Evolutionary conservation across 2,329 filamentous ascomycete genomes (phyloP), one percentile per base, ranked within the genome.

Genomic region (Exophiala calicioides): DNA sequence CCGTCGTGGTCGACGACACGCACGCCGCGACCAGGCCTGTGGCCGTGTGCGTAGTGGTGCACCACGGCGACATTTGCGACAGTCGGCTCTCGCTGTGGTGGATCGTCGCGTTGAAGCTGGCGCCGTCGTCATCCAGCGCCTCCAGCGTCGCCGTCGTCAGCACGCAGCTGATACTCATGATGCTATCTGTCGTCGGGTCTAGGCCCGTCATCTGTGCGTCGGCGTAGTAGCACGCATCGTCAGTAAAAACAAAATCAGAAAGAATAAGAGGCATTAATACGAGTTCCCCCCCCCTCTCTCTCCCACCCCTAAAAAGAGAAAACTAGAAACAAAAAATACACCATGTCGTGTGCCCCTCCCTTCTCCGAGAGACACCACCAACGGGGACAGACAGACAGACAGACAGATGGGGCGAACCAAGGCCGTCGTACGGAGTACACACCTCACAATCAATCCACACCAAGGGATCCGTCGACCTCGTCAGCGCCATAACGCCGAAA

Each of bases 151-250:
- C 79, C 58, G 90, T 86, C 5, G 93, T 98, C 64, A 98, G 80
- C 68, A 94, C 85, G 71, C 90, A 96, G 68, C 86, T 91, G 47
- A 97, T 86, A 61, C 95, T 90, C 62, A 97, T 82, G 62, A 97
- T 93, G 45, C 84, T 83, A 63, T 97, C 91, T 23, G 74, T 81
- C 49, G 86, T 80, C 1, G 84, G 77, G 66, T 95, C 77, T 5
- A 95, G n/a, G n/a, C n/a, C n/a, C n/a, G n/a, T n/a, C n/a, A n/a
- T n/a, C n/a, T n/a, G n/a, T n/a, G n/a, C n/a, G n/a, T n/a, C n/a
- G n/a, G n/a, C n/a, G n/a, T n/a, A n/a, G n/a, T n/a, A n/a, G n/a
- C n/a, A n/a, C n/a, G n/a, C n/a, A n/a, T n/a, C n/a, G n/a, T n/a
- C n/a, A n/a, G n/a, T n/a, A n/a, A n/a, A n/a, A n/a, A n/a, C n/a